Percentiles rank a stretch among this genome's conserved stretches.
phyloP scores from a whole-genome alignment of 768 basidiomycete genomes.

The Termitomyces sp. region DNA sequence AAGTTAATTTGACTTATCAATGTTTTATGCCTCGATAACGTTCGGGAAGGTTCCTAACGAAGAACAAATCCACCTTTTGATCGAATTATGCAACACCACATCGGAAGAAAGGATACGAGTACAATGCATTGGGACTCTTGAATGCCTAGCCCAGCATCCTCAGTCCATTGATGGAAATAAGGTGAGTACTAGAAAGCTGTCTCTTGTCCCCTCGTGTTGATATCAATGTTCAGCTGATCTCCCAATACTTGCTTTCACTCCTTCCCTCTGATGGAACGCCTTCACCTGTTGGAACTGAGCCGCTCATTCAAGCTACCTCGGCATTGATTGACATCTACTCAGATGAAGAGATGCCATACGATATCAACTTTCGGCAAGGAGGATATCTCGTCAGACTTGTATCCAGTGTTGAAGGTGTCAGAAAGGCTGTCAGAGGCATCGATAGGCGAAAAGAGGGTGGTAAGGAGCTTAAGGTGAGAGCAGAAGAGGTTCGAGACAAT shows the following conservation, averaged over 20 bases:
- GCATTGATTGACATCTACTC: conserved; percentile 92
- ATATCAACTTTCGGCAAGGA: conserved; percentile 71
- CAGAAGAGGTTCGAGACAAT: conserved; percentile 75
- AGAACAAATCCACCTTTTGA: conserved; percentile 59
- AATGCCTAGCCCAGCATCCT: conserved; percentile 72
- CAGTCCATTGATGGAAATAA: conserved; percentile 61
- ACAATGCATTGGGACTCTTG: conserved; percentile 81
- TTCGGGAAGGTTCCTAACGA: conserved; percentile 45
- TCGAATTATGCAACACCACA: conserved; percentile 56
- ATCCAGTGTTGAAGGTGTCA: conserved; percentile 57
- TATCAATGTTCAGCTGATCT: conserved; percentile 42
- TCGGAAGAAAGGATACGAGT: conserved; percentile 54
- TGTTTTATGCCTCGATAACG: not conserved
- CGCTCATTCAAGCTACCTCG: conserved; percentile 72
- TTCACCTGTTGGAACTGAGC: conserved; percentile 51
- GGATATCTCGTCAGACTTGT: conserved; percentile 49
- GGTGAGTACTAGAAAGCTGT: conserved; percentile 26
- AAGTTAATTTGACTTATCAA: conserved; percentile 14
- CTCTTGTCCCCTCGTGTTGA: not conserved
- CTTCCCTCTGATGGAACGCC: conserved; percentile 39
- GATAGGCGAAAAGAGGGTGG: conserved; percentile 66
- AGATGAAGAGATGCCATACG: conserved; percentile 77
- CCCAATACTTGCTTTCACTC: conserved; percentile 60
- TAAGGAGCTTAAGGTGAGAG: conserved; percentile 57
- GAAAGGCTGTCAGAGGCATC: conserved; percentile 56